These are phyloP conservation scores for Phaeosphaeriaceae sp. DNA, from an alignment of 2,329 filamentous ascomycete species.

Conservation along the genomic window DNA sequence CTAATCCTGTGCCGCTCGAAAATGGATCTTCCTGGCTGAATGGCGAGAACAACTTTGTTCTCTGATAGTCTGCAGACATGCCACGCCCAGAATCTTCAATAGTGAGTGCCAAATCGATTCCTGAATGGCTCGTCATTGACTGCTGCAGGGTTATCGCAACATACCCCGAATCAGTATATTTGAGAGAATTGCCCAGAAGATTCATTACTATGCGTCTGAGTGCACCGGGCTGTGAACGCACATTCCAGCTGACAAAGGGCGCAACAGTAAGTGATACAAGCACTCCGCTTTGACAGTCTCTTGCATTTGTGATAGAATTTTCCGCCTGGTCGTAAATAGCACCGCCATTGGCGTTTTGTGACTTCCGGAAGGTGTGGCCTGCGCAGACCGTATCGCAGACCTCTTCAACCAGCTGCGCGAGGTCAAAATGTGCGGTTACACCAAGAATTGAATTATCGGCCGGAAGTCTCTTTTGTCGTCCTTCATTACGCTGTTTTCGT, in stretches of 20 bases:
- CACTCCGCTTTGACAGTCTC: constrained; percentile 28
- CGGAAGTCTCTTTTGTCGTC: constrained; percentile 31
- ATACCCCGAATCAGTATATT: constrained; percentile 43
- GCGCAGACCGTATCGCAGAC: constrained; percentile 62
- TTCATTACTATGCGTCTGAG: constrained; percentile 45
- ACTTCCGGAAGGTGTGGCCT: constrained; percentile 54
- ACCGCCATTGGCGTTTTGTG: constrained; percentile 27
- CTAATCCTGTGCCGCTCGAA: constrained; percentile 41
- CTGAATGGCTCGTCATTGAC: constrained; percentile 13
- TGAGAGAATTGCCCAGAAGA: constrained; percentile 44
- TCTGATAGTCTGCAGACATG: constrained; percentile 44
- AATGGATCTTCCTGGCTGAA: constrained; percentile 47
- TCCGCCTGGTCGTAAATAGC: constrained; percentile 35
- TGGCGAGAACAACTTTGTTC: constrained; percentile 39
- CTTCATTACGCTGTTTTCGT: constrained; percentile 23
- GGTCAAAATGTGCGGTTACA: constrained; percentile 38
- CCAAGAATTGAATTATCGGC: constrained; percentile 39
- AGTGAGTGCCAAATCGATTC: constrained; percentile 41
- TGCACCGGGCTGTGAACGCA: constrained; percentile 41
- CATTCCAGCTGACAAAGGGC: constrained; percentile 36
- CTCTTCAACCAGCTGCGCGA: constrained; percentile 54
- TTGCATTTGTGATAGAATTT: constrained; percentile 17
- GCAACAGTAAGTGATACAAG: constrained; percentile 38
- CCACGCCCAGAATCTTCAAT: constrained; percentile 46
- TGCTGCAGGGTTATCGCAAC: constrained; percentile 35